A percentile compares a stretch with the other conserved stretches of the same genome.
Evolutionary conservation across 2,329 filamentous ascomycete genomes (phyloP).

Genomic region (Truncatella angustata): DNA sequence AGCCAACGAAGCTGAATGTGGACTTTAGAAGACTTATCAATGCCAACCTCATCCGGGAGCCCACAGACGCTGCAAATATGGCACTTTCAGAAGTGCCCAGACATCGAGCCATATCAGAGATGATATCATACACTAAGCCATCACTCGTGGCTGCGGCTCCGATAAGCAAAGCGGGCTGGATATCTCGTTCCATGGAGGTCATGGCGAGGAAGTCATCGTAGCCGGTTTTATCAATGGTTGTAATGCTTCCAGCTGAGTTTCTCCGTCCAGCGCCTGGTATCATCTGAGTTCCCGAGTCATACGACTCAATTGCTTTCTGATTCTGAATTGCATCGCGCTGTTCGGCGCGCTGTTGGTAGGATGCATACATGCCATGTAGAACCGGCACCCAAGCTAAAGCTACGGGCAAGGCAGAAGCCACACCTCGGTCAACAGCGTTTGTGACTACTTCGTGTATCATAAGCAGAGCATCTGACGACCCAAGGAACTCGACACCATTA

Average conservation of each 20-base stretch:
- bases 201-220: constrained; percentile 58
- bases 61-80: constrained; percentile 53
- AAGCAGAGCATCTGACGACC: constrained; percentile 67
- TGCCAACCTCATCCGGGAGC: constrained; percentile 59
- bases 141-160: constrained; percentile 48
- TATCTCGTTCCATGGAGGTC: constrained; percentile 48
- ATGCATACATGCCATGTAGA: constrained; percentile 65
- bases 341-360: constrained; percentile 61
- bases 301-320: constrained; percentile 56
- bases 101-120: constrained; percentile 47
- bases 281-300: constrained; percentile 45
- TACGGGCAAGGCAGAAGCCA: constrained; percentile 67
- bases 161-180: constrained; percentile 49
- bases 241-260: constrained; percentile 61
- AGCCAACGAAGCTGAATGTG: constrained; percentile 65
- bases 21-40: constrained; percentile 71
- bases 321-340: constrained; percentile 57
- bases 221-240: constrained; percentile 58
- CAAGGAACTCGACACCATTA: constrained; percentile 56
- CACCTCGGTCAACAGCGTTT: constrained; percentile 52
- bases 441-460: constrained; percentile 72
- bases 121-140: constrained; percentile 52
- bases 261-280: constrained; percentile 42
- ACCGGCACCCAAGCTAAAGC: constrained; percentile 82
- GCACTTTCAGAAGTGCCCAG: constrained; percentile 44